Percentiles rank a stretch among this genome's conserved stretches.
These are phyloP conservation scores for Xylariomycetidae sp. DNA, from an alignment of 2,329 filamentous ascomycete genomes.

Conservation along the genomic window DNA sequence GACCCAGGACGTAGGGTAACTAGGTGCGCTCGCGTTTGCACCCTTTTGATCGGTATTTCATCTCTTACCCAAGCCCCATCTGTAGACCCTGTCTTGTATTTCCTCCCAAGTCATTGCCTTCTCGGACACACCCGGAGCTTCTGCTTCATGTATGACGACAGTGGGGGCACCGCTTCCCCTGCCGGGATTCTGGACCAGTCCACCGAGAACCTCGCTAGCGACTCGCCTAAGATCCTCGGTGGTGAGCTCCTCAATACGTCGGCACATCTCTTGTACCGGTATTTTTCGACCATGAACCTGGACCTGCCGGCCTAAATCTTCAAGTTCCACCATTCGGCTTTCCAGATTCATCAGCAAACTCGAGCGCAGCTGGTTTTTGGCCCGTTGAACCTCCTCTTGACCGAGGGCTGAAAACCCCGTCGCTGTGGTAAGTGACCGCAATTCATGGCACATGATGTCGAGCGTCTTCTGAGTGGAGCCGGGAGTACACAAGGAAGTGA, in stretches of 20 bases:
- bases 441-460: constrained; percentile 90
- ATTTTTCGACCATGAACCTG: constrained; percentile 95
- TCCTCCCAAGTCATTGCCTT: constrained; percentile 77
- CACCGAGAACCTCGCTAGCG: constrained; percentile 72
- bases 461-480: constrained; percentile 77
- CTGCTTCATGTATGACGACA: constrained; percentile 88
- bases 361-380: constrained; percentile 93
- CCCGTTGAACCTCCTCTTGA: constrained; percentile 75
- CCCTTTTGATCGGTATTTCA: too few species aligned
- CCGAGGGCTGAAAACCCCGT: constrained; percentile 69
- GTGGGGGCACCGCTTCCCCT: constrained; percentile 83
- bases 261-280: constrained; percentile 89
- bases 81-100: constrained; percentile 79
- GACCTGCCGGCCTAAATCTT: constrained; percentile 90
- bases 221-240: constrained; percentile 78
- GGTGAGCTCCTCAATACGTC: constrained; percentile 75
- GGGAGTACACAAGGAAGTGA: constrained; percentile 80
- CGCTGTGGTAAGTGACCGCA: constrained; percentile 72
- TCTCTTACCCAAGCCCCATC: constrained; percentile 73
- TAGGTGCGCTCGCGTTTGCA: too few species aligned
- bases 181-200: constrained; percentile 69
- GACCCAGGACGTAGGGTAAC: too few species aligned
- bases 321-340: constrained; percentile 93
- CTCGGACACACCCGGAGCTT: constrained; percentile 63
- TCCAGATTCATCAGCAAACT: constrained; percentile 96